These are phyloP conservation scores for Exophiala alcalophila DNA, from an alignment of 2,329 filamentous ascomycete species.

Conservation along the genomic window DNA sequence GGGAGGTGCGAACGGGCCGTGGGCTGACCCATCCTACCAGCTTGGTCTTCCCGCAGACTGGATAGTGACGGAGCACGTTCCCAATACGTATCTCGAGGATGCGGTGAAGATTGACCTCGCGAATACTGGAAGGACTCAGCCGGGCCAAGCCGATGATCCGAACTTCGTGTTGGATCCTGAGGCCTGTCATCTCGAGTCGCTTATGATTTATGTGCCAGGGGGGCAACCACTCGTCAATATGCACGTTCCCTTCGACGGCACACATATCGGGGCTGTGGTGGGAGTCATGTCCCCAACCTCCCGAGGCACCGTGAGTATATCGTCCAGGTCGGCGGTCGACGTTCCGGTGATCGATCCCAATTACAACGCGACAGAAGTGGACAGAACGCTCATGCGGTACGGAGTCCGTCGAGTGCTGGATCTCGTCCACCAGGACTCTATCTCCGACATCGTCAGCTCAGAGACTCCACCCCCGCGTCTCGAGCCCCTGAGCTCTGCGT, in stretches of 20 bases:
- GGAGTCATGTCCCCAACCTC: slow-evolving; percentile 27
- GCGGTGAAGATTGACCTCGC: slow-evolving; percentile 40
- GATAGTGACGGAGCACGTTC: slow-evolving; percentile 34
- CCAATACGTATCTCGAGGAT: slow-evolving; percentile 32
- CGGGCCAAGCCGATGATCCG: slow-evolving; percentile 15
- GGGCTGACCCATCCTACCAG: slow-evolving; percentile 37
- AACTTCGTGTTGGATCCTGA: slow-evolving; percentile 5
- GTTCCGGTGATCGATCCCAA: slow-evolving; percentile 34
- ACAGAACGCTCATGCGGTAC: slow-evolving; percentile 20
- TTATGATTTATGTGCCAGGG: slow-evolving; percentile 32
- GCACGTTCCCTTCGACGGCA: slow-evolving; percentile 31
- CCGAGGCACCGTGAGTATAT: slow-evolving; percentile 26
- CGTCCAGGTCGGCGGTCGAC: slow-evolving; percentile 4
- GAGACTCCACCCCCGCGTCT: slow-evolving; percentile 25
- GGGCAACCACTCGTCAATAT: slow-evolving; percentile 16
- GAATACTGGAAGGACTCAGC: neutral
- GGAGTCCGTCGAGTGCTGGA: slow-evolving; percentile 26
- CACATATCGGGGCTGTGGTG: slow-evolving; percentile 29
- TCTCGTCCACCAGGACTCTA: slow-evolving; percentile 11
- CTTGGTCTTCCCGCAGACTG: slow-evolving; percentile 41
- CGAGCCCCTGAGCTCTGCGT: slow-evolving; percentile 5
- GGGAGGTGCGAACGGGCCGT: slow-evolving; percentile 33
- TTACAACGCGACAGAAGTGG: slow-evolving; percentile 28
- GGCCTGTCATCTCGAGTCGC: slow-evolving; percentile 22
- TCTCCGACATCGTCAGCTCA: slow-evolving; percentile 22